These are phyloP conservation scores for Kodamaea anthophila DNA, from an alignment of 1,139 yeast genomes.

Conservation along the genomic window DNA sequence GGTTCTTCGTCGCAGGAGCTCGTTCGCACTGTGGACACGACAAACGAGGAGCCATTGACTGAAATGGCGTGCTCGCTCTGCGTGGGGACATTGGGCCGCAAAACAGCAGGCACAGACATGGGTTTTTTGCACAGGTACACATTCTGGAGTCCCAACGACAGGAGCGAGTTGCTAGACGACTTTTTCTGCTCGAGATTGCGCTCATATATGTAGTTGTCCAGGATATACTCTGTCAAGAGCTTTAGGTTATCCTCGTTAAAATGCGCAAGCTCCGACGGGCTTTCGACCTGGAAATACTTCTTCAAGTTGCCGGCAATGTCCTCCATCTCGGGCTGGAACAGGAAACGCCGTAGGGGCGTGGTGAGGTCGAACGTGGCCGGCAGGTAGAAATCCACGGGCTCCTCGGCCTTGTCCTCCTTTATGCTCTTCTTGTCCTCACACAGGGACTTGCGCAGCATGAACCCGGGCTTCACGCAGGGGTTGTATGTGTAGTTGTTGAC, in stretches of 20 bases:
- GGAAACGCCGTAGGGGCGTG: constrained; percentile 28
- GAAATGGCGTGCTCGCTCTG: constrained; percentile 2
- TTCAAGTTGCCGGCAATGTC: constrained; percentile 7
- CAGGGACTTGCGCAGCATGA: constrained; percentile 5
- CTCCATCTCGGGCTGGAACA: constrained; percentile 15
- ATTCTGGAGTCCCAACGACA: not conserved
- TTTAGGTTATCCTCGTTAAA: constrained; percentile 11
- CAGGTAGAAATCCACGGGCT: constrained; percentile 15
- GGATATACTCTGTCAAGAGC: constrained; percentile 13
- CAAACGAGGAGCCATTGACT: constrained; percentile 6
- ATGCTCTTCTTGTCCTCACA: not conserved
- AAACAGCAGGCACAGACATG: constrained; percentile 37
- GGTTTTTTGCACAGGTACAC: constrained; percentile 38
- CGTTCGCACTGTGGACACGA: constrained; percentile 3
- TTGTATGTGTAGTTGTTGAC: constrained; percentile 22
- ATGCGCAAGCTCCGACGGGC: constrained; percentile 5
- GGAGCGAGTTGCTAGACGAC: not conserved
- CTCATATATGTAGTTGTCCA: constrained; percentile 14
- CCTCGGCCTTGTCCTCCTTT: not conserved
- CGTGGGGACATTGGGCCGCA: constrained; percentile 23
- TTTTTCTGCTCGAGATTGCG: constrained; percentile 9
- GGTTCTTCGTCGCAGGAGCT: constrained; percentile 21
- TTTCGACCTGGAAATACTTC: constrained; percentile 7
- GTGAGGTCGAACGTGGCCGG: constrained; percentile 40
- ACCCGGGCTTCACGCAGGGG: constrained; percentile 6